These are phyloP conservation scores for Drosera spatulata DNA, from an alignment of 179 eudicot species.

Conservation along the genomic window DNA sequence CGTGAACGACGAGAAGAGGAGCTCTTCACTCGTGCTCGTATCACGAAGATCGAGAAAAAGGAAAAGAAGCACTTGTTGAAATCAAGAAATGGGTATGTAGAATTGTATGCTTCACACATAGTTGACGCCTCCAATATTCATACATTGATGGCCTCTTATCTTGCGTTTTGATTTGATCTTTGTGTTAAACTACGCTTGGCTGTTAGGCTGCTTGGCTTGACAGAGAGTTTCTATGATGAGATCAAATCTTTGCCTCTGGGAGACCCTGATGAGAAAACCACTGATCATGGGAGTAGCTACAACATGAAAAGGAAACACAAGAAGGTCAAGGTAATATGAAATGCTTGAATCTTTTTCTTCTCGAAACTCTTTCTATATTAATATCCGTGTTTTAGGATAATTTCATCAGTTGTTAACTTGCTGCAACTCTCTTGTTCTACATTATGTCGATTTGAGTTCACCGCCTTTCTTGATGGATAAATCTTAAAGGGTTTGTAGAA, in stretches of 20 bases:
- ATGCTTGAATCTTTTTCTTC: not conserved
- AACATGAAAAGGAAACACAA: constrained; percentile 32
- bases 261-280: constrained; percentile 29
- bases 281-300: constrained; percentile 21
- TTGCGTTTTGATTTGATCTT: not conserved
- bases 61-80: constrained; percentile 41
- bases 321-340: constrained; percentile 44
- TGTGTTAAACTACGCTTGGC: not conserved
- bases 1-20: constrained; percentile 72
- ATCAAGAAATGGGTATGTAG: constrained; percentile 63
- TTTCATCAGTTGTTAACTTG: too few species aligned
- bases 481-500: too few species aligned
- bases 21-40: constrained; percentile 72
- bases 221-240: constrained; percentile 74
- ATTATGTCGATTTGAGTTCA: too few species aligned
- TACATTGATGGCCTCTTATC: too few species aligned
- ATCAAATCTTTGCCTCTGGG: constrained; percentile 58
- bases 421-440: too few species aligned
- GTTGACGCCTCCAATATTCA: too few species aligned
- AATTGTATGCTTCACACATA: not conserved
- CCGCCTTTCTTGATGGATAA: too few species aligned
- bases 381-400: too few species aligned
- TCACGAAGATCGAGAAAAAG: constrained; percentile 57
- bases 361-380: too few species aligned
- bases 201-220: constrained; percentile 55